Percentiles rank a stretch among this genome's conserved stretches.
These are phyloP conservation scores for Heritiera fomes DNA, from an alignment of 345 rosid species.

Conservation along the genomic window DNA sequence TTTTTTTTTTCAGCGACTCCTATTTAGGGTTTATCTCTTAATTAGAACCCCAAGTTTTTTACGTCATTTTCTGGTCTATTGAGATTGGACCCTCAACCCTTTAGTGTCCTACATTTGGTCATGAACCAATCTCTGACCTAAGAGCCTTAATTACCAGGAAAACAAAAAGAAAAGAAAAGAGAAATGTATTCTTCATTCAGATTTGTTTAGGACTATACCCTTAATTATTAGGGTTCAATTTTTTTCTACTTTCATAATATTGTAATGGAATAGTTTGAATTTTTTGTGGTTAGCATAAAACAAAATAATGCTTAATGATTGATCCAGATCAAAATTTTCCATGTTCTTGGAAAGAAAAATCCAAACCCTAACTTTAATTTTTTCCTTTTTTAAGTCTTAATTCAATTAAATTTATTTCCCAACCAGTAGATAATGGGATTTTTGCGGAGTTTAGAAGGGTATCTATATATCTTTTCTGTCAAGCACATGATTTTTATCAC, in stretches of 20 bases:
- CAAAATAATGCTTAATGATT: slow-evolving; percentile 23
- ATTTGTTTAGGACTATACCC: neutral
- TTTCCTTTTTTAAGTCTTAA: neutral
- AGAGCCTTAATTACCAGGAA: neutral
- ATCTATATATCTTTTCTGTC: slow-evolving; percentile 6
- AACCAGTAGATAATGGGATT: neutral
- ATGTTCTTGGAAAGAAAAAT: neutral
- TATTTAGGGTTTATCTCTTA: neutral
- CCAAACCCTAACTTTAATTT: neutral
- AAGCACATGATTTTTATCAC: slow-evolving; percentile 4
- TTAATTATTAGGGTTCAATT: neutral
- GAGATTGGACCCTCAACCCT: neutral
- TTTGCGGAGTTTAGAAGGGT: neutral
- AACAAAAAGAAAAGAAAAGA: neutral
- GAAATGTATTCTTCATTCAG: neutral
- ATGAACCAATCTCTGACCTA: slow-evolving; percentile 11
- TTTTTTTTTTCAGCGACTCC: neutral
- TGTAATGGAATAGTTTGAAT: neutral
- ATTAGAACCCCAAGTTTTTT: neutral
- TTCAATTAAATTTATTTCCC: neutral
- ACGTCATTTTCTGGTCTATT: too few relatives aligned
- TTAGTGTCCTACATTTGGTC: slow-evolving; percentile 12
- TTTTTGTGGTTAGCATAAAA: neutral
- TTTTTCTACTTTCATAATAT: neutral
- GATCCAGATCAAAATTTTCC: slow-evolving; percentile 5